Base-by-base conservation (phyloP, 2,329 filamentous ascomycete genomes). In the Rosellinia necatrix region DNA sequence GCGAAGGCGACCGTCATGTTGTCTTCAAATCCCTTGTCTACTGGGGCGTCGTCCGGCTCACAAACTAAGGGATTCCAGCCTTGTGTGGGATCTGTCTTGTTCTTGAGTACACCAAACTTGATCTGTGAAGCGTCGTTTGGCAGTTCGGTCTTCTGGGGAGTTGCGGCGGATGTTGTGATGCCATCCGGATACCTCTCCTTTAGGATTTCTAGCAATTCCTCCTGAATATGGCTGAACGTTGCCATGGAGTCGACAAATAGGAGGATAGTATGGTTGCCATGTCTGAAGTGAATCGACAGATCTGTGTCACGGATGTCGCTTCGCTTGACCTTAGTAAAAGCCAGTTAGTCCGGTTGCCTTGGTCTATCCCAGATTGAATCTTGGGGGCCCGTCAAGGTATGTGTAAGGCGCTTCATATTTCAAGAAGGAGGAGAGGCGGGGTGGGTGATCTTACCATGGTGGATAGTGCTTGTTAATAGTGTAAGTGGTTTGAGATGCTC, bases 251-350 rank as follows among this genome's bases (percentile, higher is more conserved):
- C 80, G 41, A 88, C 79, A 59, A 89, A 86, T 55, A 92, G 77
- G 65, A 89, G 83, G 61, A 91, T 78, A 3, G 88, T 92, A 65
- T 86, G 82, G 55, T 84, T 83, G 68, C 88, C 85, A 70, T 89
- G 81, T 72, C 91, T 91, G 75, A 92, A 85, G 57, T 86, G 81
- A 52, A 92, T 75, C 8, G 88, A 90, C 59, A 70, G n/a, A 56
- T 70, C 65, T 17, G 63, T 60, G 47, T 70, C 68, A 8, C 48
- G 47, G 15, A 68, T 50, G 15, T 63, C 35, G 19, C 62, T 49
- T 25, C 57, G 59, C 15, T 41, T 53, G 40, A 59, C 64, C 64
- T 67, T 53, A n/a, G 22, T 48, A n/a, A 15, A 5, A 8, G 9
- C 21, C 24, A 22, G 53, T 67, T 42, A 68, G 64, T 24, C 25